Percentiles rank a stretch among this genome's conserved stretches.
phyloP scores from a whole-genome alignment of 2,329 filamentous ascomycete species.

The Ambrosiella xylebori region DNA sequence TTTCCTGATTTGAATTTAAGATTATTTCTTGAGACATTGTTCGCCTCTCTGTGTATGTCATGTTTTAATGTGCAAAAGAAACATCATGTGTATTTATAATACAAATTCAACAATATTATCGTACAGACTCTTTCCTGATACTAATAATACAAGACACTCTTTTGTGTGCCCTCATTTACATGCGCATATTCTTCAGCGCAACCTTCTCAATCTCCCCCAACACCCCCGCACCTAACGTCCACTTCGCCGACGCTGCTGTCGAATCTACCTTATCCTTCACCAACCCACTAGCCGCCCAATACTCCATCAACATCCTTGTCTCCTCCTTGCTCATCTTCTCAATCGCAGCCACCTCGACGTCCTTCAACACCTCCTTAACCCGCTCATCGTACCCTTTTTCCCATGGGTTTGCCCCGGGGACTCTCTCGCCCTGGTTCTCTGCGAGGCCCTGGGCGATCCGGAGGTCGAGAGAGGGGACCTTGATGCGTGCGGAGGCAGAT shows the following conservation, averaged over 20 bases:
- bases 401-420: conserved; percentile 34
- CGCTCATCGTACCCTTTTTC: conserved; percentile 39
- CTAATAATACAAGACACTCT: background rate
- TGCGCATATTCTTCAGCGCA: conserved; percentile 30
- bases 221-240: conserved; percentile 64
- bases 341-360: conserved; percentile 37
- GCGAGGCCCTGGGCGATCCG: conserved; percentile 42
- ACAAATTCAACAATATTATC: background rate
- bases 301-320: conserved; percentile 69
- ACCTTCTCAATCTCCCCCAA: conserved; percentile 73
- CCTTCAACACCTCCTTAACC: conserved; percentile 34
- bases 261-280: conserved; percentile 55
- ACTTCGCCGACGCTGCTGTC: conserved; percentile 58
- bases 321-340: conserved; percentile 57
- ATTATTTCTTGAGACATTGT: background rate
- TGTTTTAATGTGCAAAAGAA: background rate
- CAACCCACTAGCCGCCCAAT: conserved; percentile 77
- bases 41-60: background rate
- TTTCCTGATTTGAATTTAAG: background rate
- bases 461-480: conserved; percentile 49
- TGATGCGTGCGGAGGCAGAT: conserved; percentile 51
- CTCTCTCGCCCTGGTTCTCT: conserved; percentile 20
- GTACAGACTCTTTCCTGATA: background rate
- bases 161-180: conserved; percentile 18
- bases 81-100: background rate